phyloP scores from a whole-genome alignment of 352 stramenopile genomes.

The Pythium volutum region DNA sequence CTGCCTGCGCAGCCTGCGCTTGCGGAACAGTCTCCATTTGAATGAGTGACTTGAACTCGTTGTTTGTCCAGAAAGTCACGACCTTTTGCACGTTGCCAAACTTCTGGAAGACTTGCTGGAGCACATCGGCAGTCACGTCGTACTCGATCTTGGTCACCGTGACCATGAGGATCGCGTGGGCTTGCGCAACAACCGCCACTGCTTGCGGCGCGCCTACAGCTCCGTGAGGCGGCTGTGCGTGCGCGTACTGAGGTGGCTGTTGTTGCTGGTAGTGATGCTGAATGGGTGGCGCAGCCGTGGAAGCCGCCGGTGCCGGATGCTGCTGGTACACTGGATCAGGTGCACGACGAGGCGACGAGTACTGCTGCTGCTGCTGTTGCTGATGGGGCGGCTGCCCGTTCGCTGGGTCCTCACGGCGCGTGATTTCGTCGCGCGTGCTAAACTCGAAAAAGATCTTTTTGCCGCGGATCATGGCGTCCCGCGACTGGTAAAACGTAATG shows the following conservation, averaged over 20 bases:
- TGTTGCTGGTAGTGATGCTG: conserved; percentile 29
- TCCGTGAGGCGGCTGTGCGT: neutral
- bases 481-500: conserved; percentile 74
- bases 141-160: conserved; percentile 82
- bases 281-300: conserved; percentile 3
- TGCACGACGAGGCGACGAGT: neutral
- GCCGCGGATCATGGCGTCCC: conserved; percentile 68
- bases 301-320: neutral
- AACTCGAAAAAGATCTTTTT: conserved; percentile 82
- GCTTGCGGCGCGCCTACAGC: neutral
- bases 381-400: neutral
- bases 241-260: conserved; percentile 4
- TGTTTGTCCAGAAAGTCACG: conserved; percentile 80
- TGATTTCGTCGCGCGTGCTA: conserved; percentile 68
- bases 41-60: conserved; percentile 78
- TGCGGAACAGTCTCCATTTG: conserved; percentile 77
- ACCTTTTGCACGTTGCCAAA: conserved; percentile 84
- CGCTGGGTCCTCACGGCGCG: conserved; percentile 20
- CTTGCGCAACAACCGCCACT: neutral
- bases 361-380: conserved; percentile 1
- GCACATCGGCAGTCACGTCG: conserved; percentile 73
- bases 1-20: conserved; percentile 60
- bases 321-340: neutral
- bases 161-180: conserved; percentile 76
- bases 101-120: conserved; percentile 83